phyloP scores from a whole-genome alignment of 1,284 basidiomycete genomes.

The Singerocomus inundabilis region DNA sequence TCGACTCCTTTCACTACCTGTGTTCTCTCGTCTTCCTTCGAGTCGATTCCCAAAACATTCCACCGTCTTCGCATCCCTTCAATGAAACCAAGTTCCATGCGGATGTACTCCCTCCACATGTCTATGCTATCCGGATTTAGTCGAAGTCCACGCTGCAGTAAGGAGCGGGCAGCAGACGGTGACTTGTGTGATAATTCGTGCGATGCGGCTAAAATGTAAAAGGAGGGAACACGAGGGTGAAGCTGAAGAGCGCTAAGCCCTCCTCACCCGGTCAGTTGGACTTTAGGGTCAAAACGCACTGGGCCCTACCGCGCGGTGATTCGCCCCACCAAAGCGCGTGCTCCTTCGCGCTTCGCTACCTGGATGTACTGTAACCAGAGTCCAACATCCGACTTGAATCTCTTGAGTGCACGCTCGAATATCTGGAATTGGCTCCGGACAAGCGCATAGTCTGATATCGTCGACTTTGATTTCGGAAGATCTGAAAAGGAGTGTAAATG shows the following conservation, averaged over 20 bases:
- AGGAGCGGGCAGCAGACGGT: slow-evolving; percentile 77
- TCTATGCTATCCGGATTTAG: slow-evolving; percentile 67
- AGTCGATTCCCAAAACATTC: slow-evolving; percentile 68
- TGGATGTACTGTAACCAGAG: slow-evolving; percentile 90
- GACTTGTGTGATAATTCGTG: slow-evolving; percentile 82
- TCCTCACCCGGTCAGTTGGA: slow-evolving; percentile 10
- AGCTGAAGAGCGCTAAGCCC: slow-evolving; percentile 73
- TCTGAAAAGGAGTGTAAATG: slow-evolving; percentile 36
- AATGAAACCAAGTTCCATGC: slow-evolving; percentile 88
- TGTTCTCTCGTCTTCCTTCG: slow-evolving; percentile 29
- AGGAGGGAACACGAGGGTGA: slow-evolving; percentile 74
- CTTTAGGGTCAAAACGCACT: not conserved
- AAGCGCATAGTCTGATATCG: slow-evolving; percentile 80
- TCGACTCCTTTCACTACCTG: slow-evolving; percentile 21
- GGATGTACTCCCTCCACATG: slow-evolving; percentile 87
- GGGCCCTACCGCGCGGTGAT: slow-evolving; percentile 67
- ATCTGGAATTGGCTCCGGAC: slow-evolving; percentile 84
- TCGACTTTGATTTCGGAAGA: slow-evolving; percentile 50
- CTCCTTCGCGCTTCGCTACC: slow-evolving; percentile 78
- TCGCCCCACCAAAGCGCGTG: slow-evolving; percentile 76
- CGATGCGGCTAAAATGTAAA: slow-evolving; percentile 86
- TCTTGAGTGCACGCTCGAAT: slow-evolving; percentile 85
- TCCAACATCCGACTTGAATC: slow-evolving; percentile 85
- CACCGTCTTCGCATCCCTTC: slow-evolving; percentile 82
- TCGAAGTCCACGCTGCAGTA: slow-evolving; percentile 85